Percentiles rank a stretch among this genome's conserved stretches.
Conservation (phyloP, 805 yeast genomes). For the Suhomyces sp. region DNA sequence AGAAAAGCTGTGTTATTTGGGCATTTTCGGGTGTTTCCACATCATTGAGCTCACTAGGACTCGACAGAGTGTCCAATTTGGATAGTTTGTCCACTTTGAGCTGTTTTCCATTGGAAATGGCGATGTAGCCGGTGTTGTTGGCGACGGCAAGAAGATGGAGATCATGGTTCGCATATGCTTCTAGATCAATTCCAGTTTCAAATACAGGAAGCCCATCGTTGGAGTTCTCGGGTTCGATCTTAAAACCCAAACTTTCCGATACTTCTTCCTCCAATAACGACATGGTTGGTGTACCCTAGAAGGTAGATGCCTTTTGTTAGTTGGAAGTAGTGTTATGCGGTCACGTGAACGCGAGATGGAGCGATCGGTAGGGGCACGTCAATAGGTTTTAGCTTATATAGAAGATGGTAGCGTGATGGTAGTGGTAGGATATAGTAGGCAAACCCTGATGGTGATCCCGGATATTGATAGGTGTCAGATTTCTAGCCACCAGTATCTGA, state of each 20-base stretch:
- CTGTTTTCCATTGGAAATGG: constrained; percentile 35
- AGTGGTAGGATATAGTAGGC: background rate
- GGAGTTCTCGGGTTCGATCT: constrained; percentile 25
- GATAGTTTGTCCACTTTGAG: constrained; percentile 35
- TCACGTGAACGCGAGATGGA: background rate
- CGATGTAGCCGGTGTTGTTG: constrained; percentile 26
- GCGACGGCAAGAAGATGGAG: constrained; percentile 37
- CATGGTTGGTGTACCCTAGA: background rate
- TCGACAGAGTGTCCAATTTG: constrained; percentile 26
- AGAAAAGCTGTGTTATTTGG: constrained; percentile 25
- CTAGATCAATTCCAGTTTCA: constrained; percentile 28
- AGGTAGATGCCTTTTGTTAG: background rate
- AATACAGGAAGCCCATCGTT: constrained; percentile 28
- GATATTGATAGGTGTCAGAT: background rate
- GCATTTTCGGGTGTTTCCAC: constrained; percentile 12
- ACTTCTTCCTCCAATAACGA: constrained; percentile 15
- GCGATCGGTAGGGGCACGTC: background rate
- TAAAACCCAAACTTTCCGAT: constrained; percentile 47
- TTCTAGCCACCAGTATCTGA: background rate
- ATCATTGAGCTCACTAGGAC: constrained; percentile 15
- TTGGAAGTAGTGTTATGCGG: background rate
- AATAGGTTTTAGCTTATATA: background rate
- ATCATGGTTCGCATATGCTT: constrained; percentile 10
- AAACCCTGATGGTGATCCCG: background rate
- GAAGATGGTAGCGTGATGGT: background rate